Conservation (phyloP, 495 filamentous ascomycete genomes). For the Tuber umbilicatum region DNA sequence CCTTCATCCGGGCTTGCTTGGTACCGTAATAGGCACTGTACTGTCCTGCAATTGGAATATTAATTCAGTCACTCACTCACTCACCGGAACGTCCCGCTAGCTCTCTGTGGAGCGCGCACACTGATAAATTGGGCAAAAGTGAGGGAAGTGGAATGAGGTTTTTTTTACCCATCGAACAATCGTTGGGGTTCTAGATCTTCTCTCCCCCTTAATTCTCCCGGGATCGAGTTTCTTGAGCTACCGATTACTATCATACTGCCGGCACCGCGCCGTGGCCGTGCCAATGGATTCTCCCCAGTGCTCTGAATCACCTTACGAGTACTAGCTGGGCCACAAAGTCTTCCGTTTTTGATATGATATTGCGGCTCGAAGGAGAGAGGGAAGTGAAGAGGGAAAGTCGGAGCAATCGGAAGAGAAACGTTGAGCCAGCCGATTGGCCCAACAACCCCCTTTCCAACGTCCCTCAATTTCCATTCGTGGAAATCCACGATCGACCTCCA, state of each 20-base stretch:
- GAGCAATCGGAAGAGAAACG: neutral
- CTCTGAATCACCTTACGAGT: neutral
- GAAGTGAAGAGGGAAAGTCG: neutral
- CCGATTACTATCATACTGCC: neutral
- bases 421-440: neutral
- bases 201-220: neutral
- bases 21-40: no score
- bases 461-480: neutral
- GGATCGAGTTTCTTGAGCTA: neutral
- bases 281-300: neutral
- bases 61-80: neutral
- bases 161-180: slow-evolving; percentile 1
- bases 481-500: neutral
- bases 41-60: neutral
- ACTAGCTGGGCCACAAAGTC: neutral
- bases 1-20: neutral
- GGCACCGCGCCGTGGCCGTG: neutral
- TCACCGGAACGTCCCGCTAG: neutral
- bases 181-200: neutral
- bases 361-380: neutral
- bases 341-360: neutral
- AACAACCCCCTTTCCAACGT: neutral
- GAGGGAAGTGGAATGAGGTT: neutral
- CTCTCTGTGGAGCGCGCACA: neutral
- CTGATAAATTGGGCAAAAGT: neutral